Conservation (phyloP, 1,284 basidiomycete genomes). For the Serendipita sp. region DNA sequence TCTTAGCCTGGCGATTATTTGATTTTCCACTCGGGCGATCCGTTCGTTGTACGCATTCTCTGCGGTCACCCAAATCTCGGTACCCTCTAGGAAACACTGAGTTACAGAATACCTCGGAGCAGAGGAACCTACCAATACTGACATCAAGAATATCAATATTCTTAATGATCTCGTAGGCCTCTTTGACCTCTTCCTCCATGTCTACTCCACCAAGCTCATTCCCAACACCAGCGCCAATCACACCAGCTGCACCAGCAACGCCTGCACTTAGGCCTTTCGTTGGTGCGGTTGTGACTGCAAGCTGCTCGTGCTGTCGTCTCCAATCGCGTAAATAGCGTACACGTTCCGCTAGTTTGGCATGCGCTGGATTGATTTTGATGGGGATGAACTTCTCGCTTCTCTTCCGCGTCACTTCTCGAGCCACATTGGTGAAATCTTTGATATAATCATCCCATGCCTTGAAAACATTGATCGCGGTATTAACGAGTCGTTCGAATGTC, state of each 20-base stretch:
- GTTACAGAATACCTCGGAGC: neutral
- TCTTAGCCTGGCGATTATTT: slow-evolving; percentile 86
- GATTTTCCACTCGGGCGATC: slow-evolving; percentile 93
- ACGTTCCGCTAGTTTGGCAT: slow-evolving; percentile 83
- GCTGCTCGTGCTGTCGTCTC: slow-evolving; percentile 94
- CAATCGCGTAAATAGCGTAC: slow-evolving; percentile 81
- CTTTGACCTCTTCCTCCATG: slow-evolving; percentile 94
- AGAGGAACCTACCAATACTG: slow-evolving; percentile 51
- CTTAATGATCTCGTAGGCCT: slow-evolving; percentile 91
- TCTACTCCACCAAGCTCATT: slow-evolving; percentile 74
- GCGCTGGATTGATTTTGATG: slow-evolving; percentile 87
- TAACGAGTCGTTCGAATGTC: slow-evolving; percentile 78
- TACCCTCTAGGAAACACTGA: slow-evolving; percentile 51
- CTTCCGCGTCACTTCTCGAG: slow-evolving; percentile 87
- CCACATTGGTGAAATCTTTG: slow-evolving; percentile 97
- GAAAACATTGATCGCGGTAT: slow-evolving; percentile 72
- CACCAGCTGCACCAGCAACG: slow-evolving; percentile 91
- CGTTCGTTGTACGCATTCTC: slow-evolving; percentile 97
- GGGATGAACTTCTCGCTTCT: slow-evolving; percentile 90
- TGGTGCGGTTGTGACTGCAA: slow-evolving; percentile 93
- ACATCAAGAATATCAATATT: slow-evolving; percentile 93
- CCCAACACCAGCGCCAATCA: slow-evolving; percentile 58
- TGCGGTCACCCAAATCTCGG: slow-evolving; percentile 95
- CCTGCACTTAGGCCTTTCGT: slow-evolving; percentile 74
- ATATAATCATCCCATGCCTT: slow-evolving; percentile 92